A percentile compares a stretch with the other conserved stretches of the same genome.
phyloP scores from a whole-genome alignment of 768 basidiomycete genomes.

The Fomitopsis serialis region DNA sequence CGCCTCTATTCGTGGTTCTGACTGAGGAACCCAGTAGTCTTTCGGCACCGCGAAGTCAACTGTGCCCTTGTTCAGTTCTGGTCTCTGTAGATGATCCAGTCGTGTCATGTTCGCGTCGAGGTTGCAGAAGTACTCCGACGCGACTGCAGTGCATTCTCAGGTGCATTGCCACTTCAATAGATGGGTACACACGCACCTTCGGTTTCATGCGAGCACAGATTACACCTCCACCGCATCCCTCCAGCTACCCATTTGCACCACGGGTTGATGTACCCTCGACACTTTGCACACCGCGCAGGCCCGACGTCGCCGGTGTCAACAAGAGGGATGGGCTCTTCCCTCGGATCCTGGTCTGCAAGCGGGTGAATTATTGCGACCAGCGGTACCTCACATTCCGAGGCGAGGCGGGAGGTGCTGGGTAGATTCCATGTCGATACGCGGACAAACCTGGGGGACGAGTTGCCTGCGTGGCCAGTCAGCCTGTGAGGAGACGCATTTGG shows the following conservation, averaged over 20 bases:
- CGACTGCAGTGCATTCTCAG: constrained; percentile 41
- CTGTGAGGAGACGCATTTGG: too few species aligned
- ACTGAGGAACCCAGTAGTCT: constrained; percentile 82
- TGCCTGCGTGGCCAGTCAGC: constrained; percentile 42
- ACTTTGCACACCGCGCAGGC: constrained; percentile 79
- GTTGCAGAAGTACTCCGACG: constrained; percentile 77
- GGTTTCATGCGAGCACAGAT: constrained; percentile 82
- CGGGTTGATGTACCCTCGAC: constrained; percentile 89
- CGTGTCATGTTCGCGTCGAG: constrained; percentile 74
- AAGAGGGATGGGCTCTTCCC: constrained; percentile 76
- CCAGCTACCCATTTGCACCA: constrained; percentile 86
- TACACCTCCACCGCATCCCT: constrained; percentile 87
- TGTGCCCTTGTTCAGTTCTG: constrained; percentile 87
- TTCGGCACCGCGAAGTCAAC: constrained; percentile 78
- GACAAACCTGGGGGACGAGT: constrained; percentile 87
- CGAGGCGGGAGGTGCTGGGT: constrained; percentile 74
- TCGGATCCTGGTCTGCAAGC: constrained; percentile 73
- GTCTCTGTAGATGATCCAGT: constrained; percentile 74
- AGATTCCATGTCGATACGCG: constrained; percentile 88
- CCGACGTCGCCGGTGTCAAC: constrained; percentile 68
- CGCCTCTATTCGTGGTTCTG: constrained; percentile 45
- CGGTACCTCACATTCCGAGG: constrained; percentile 79
- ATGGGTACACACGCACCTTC: constrained; percentile 51
- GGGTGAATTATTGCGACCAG: constrained; percentile 85
- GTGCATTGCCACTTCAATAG: neutral